These are phyloP conservation scores for Rhamnella rubrinervis DNA, from an alignment of 331 rosid genomes.

Conservation along the genomic window DNA sequence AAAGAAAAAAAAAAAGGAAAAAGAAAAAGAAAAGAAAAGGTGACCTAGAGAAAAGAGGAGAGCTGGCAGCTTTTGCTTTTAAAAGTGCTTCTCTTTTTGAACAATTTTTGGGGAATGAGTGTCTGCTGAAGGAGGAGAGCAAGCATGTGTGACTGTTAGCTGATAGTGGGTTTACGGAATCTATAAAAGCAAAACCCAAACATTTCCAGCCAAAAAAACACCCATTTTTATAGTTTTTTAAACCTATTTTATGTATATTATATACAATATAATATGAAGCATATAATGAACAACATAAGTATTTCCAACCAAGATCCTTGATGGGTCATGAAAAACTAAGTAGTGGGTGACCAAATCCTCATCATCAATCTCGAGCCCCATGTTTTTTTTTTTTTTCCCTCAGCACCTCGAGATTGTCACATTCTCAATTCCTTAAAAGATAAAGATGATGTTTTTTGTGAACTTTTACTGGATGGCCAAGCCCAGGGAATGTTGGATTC, in stretches of 20 bases:
- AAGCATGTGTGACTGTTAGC: slow-evolving; percentile 47
- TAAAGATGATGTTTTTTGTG: slow-evolving; percentile 30
- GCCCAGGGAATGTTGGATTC: slow-evolving; percentile 73
- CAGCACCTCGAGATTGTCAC: slow-evolving; percentile 78
- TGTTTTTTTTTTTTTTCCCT: neutral
- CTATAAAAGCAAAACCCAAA: slow-evolving; percentile 49
- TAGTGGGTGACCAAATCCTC: slow-evolving; percentile 82
- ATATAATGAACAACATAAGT: neutral
- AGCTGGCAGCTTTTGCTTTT: slow-evolving; percentile 88
- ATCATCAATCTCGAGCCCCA: slow-evolving; percentile 50
- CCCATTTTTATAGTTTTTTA: slow-evolving; percentile 19
- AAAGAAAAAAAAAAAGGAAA: slow-evolving; percentile 14
- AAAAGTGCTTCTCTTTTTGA: slow-evolving; percentile 63
- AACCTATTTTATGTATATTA: neutral
- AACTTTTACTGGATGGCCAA: slow-evolving; percentile 65
- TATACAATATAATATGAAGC: neutral
- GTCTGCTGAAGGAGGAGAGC: slow-evolving; percentile 45
- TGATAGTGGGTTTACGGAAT: slow-evolving; percentile 57
- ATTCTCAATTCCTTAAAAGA: slow-evolving; percentile 49
- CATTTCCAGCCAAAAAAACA: slow-evolving; percentile 60
- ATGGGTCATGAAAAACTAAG: slow-evolving; percentile 22
- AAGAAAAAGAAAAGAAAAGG: neutral
- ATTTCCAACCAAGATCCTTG: slow-evolving; percentile 41
- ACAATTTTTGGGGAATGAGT: slow-evolving; percentile 67
- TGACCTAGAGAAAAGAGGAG: slow-evolving; percentile 26